Base-by-base conservation (phyloP, 306 rosid species). In the Cucurbita pepo region DNA sequence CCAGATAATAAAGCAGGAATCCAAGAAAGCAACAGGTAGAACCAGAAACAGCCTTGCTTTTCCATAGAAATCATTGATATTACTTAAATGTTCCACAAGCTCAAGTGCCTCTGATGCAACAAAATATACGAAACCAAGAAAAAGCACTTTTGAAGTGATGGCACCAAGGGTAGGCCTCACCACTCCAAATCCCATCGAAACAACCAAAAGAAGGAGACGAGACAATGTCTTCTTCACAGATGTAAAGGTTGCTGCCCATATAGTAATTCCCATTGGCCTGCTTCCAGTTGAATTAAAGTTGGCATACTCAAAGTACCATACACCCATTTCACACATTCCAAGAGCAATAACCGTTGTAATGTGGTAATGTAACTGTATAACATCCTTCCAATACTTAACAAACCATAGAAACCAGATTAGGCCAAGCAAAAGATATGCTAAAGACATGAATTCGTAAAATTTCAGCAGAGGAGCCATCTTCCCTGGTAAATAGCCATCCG, bases 321-420 rank as follows among this genome's bases (percentile, higher is more conserved):
- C 86, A 41, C 92, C 96, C 96, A 88, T 90, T 85, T 92, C 97
- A 21, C 96, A 90, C 97, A 92, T 92, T 18, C 96, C 97, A 51
- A 92, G 96, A 40, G 89, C 91, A 81, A 92, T 92, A 5, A 92
- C 95, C 5, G 86, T 86, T 10, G 97, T 92, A 43, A 92, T 90
- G 37, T 92, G 92, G 75, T 92, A 92, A 71, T 92, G 97, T 62
- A 92, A 72, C 40, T 92, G 97, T 34, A 87, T 81, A 14, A 90
- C 83, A 75, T 92, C 88, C 81, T 84, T 92, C 97, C 96, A 92
- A 22, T 84, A 83, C 83, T 83, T 89, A 78, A 90, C 85, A 85
- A 92, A 92, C 77, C 91, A 81, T 75, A 90, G 72, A 81, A 92
- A 92, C 97, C 97, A 92, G 30, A 74, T 58, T 25, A 92, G 85